These are phyloP conservation scores for Cryphonectria nitschkei DNA, from an alignment of 2,329 filamentous ascomycete species.

Conservation along the genomic window DNA sequence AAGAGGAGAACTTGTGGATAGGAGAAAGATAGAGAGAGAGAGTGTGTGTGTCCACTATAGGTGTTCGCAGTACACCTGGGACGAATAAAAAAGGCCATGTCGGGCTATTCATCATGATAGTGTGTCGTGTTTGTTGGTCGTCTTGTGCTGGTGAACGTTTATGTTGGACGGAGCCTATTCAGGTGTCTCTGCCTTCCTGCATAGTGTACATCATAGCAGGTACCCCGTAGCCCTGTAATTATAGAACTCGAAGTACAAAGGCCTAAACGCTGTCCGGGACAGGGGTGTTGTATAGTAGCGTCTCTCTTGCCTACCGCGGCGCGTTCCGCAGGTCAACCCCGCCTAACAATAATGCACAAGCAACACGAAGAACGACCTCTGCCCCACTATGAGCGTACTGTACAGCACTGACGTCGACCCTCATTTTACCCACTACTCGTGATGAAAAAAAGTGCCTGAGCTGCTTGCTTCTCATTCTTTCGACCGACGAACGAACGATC, in stretches of 20 bases:
- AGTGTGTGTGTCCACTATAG: background rate
- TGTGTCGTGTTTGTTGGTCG: too few relatives aligned
- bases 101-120: background rate
- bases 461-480: background rate
- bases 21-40: background rate
- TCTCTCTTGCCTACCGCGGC: background rate
- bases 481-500: too few relatives aligned
- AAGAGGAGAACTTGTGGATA: background rate
- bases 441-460: too few relatives aligned
- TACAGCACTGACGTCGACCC: background rate
- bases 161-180: background rate
- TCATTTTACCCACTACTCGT: background rate
- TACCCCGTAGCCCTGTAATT: too few relatives aligned
- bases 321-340: background rate
- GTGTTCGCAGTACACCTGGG: background rate
- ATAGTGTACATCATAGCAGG: too few relatives aligned
- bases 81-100: background rate
- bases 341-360: background rate
- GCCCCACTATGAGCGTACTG: background rate
- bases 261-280: background rate
- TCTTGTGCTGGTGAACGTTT: too few relatives aligned
- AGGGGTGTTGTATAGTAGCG: background rate
- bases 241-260: background rate
- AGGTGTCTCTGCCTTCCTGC: too few relatives aligned
- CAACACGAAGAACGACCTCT: background rate